A percentile compares a stretch with the other conserved stretches of the same genome.
Conservation (phyloP, 352 stramenopile species). For the Globisporangium alternatum region DNA sequence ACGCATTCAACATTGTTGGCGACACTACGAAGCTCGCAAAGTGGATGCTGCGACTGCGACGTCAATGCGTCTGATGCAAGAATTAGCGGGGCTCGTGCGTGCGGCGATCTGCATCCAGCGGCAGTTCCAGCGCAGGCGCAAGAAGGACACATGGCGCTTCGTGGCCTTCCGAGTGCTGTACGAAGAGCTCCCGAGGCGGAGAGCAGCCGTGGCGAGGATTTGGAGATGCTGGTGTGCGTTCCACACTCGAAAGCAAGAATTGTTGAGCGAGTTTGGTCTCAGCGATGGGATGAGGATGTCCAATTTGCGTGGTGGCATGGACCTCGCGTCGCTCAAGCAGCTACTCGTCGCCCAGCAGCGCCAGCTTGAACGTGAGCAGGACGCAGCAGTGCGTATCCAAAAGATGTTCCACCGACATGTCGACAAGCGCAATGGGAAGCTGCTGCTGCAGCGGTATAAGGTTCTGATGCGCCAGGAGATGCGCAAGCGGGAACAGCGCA, state of each 20-base stretch:
- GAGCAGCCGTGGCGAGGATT: slow-evolving; percentile 19
- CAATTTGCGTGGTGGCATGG: neutral
- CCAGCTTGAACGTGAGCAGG: slow-evolving; percentile 11
- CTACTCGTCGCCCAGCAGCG: slow-evolving; percentile 23
- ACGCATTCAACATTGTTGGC: slow-evolving; percentile 19
- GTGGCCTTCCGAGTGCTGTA: slow-evolving; percentile 27
- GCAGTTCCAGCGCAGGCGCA: slow-evolving; percentile 19
- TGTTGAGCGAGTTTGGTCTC: slow-evolving; percentile 1
- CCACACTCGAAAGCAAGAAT: slow-evolving; percentile 7
- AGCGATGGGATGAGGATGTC: neutral
- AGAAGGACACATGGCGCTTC: slow-evolving; percentile 30
- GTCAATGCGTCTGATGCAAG: slow-evolving; percentile 12
- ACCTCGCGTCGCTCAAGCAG: slow-evolving; percentile 13
- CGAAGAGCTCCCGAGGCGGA: slow-evolving; percentile 27
- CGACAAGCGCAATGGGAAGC: slow-evolving; percentile 30
- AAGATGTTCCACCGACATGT: slow-evolving; percentile 23
- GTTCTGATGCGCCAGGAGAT: slow-evolving; percentile 48
- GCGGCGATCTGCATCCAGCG: slow-evolving; percentile 40
- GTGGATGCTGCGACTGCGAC: slow-evolving; percentile 3
- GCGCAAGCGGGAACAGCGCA: slow-evolving; percentile 40
- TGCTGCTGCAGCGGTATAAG: slow-evolving; percentile 42
- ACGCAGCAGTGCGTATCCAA: slow-evolving; percentile 33
- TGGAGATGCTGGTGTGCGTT: slow-evolving; percentile 25
- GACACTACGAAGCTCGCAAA: neutral
- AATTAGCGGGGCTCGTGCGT: slow-evolving; percentile 22